A percentile compares a stretch with the other conserved stretches of the same genome.
phyloP scores from a whole-genome alignment of 164 flowering plant species.

The Magnolia changhungtana region DNA sequence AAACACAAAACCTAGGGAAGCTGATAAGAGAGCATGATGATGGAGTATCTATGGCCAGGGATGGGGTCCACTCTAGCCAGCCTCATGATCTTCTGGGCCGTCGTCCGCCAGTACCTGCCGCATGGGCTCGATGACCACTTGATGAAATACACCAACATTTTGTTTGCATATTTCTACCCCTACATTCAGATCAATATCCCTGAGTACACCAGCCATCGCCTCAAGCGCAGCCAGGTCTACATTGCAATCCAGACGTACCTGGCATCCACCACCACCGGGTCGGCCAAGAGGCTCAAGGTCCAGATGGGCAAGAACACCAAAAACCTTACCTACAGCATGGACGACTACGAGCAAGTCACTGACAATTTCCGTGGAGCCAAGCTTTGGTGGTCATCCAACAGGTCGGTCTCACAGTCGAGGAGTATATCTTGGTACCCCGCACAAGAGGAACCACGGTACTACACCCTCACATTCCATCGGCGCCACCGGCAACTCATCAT shows the following conservation, averaged over 20 bases:
- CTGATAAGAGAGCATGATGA: not conserved
- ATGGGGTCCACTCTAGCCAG: conserved; percentile 47
- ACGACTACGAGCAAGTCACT: conserved; percentile 43
- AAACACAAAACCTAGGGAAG: too few species aligned
- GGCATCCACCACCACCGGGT: conserved; percentile 28
- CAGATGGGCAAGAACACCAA: conserved; percentile 33
- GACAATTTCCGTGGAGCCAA: conserved; percentile 45
- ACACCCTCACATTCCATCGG: conserved; percentile 46
- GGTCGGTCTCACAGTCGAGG: not conserved
- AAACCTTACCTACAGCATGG: conserved; percentile 45
- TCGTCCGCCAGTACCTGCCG: conserved; percentile 44
- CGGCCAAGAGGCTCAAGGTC: conserved; percentile 51
- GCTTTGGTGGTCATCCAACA: conserved; percentile 42
- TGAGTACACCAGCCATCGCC: conserved; percentile 41
- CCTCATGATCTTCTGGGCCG: conserved; percentile 44
- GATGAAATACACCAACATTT: conserved; percentile 19
- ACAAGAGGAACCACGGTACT: conserved; percentile 29
- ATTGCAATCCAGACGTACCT: conserved; percentile 52
- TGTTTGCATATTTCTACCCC: conserved; percentile 30
- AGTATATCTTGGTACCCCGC: conserved; percentile 18
- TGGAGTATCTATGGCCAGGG: not conserved
- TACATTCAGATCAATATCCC: conserved; percentile 43
- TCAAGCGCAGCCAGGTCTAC: conserved; percentile 49
- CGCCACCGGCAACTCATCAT: conserved; percentile 36
- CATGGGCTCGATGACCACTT: conserved; percentile 23